Percentiles rank a stretch among this genome's conserved stretches.
Conservation (phyloP, 2,329 filamentous ascomycete genomes). For the Nemania diffusa region DNA sequence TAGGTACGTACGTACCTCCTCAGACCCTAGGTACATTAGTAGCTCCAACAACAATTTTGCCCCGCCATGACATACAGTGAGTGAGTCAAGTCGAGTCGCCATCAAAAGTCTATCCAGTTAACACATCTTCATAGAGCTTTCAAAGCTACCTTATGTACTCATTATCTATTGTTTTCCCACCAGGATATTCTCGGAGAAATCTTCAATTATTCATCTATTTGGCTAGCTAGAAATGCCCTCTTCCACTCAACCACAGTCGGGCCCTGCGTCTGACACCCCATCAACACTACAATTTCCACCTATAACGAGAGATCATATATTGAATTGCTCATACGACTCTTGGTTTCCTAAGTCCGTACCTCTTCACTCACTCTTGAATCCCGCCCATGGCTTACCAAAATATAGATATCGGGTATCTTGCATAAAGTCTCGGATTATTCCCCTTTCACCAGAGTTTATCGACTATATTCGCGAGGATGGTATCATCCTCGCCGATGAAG, state of each 20-base stretch:
- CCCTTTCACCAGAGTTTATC: slow-evolving; percentile 78
- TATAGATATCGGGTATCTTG: slow-evolving; percentile 79
- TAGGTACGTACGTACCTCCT: too few species aligned
- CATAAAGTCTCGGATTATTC: slow-evolving; percentile 86
- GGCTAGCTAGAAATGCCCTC: slow-evolving; percentile 40
- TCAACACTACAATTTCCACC: slow-evolving; percentile 72
- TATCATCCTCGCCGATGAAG: slow-evolving; percentile 83
- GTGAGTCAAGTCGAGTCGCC: too few species aligned
- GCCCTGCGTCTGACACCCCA: slow-evolving; percentile 36
- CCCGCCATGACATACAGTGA: slow-evolving; percentile 3
- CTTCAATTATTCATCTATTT: background rate
- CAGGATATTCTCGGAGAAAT: background rate
- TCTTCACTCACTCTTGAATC: background rate
- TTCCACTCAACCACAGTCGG: slow-evolving; percentile 40
- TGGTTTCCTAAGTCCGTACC: slow-evolving; percentile 80
- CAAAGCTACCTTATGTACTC: background rate
- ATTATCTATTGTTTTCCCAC: background rate
- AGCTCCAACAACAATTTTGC: background rate
- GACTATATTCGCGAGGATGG: slow-evolving; percentile 91
- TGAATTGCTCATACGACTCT: slow-evolving; percentile 92
- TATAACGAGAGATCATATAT: slow-evolving; percentile 84
- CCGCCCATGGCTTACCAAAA: slow-evolving; percentile 28
- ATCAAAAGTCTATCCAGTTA: background rate
- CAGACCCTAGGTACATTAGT: background rate
- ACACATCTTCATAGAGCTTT: background rate